Conservation (phyloP, 306 rosid species). For the Rosa chinensis region DNA sequence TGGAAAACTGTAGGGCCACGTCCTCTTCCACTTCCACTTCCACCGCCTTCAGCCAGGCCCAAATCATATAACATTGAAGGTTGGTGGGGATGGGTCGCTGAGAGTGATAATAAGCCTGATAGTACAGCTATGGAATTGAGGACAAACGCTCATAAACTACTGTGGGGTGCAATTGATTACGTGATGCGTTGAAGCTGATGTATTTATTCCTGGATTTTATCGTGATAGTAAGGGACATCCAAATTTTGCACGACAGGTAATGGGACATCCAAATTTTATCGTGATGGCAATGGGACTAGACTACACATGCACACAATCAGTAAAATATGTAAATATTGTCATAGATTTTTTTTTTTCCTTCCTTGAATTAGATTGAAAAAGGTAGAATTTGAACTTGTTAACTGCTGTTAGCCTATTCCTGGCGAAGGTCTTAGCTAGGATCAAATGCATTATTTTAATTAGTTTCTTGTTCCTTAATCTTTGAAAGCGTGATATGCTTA, state of each 20-base stretch:
- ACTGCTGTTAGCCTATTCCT: background rate
- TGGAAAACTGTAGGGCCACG: slow-evolving; percentile 94
- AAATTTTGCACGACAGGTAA: slow-evolving; percentile 83
- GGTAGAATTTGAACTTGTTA: background rate
- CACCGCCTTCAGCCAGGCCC: slow-evolving; percentile 96
- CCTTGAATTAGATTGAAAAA: background rate
- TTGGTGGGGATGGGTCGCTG: slow-evolving; percentile 99
- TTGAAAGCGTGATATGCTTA: slow-evolving; percentile 2
- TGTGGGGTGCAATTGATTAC: slow-evolving; percentile 95
- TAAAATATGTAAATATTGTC: background rate
- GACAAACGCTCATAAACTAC: slow-evolving; percentile 91
- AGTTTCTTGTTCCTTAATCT: background rate
- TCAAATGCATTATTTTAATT: too few relatives aligned
- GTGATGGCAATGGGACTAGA: slow-evolving; percentile 18
- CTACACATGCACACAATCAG: slow-evolving; percentile 20
- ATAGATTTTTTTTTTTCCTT: background rate
- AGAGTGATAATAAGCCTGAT: slow-evolving; percentile 94
- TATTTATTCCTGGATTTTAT: slow-evolving; percentile 82
- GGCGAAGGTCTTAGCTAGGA: background rate
- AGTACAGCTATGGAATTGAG: slow-evolving; percentile 91
- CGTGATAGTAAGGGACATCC: slow-evolving; percentile 92
- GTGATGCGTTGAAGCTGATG: slow-evolving; percentile 80
- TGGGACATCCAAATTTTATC: slow-evolving; percentile 49
- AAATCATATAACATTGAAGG: slow-evolving; percentile 94
- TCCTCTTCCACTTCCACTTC: slow-evolving; percentile 93